These are phyloP conservation scores for Cladobotryum mycophilum DNA, from an alignment of 2,329 filamentous ascomycete genomes.

Conservation along the genomic window DNA sequence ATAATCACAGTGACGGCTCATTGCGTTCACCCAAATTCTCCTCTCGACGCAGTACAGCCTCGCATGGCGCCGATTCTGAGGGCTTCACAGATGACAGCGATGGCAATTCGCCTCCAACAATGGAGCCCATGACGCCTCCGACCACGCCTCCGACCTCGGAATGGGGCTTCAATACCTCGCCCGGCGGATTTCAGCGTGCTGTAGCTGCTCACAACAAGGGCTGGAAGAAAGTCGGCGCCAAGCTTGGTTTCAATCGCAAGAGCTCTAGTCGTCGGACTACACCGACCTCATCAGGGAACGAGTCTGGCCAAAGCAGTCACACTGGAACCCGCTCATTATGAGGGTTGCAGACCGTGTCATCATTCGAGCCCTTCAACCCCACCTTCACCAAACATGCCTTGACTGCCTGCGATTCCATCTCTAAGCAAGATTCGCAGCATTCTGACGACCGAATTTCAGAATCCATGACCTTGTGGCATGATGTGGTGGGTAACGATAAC, in stretches of 20 bases:
- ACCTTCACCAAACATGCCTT: background rate
- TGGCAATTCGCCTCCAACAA: constrained; percentile 47
- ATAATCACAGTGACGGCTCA: constrained; percentile 31
- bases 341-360: constrained; percentile 51
- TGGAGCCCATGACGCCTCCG: constrained; percentile 67
- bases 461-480: too few species aligned
- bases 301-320: constrained; percentile 23
- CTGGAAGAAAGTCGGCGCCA: constrained; percentile 60
- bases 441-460: constrained; percentile 20
- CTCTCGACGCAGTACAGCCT: constrained; percentile 34
- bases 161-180: constrained; percentile 45
- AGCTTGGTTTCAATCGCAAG: constrained; percentile 53
- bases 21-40: constrained; percentile 38
- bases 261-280: constrained; percentile 37
- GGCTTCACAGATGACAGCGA: constrained; percentile 60
- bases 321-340: constrained; percentile 40
- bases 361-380: background rate
- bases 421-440: constrained; percentile 36
- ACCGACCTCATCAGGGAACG: constrained; percentile 37
- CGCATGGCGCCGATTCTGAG: constrained; percentile 43
- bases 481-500: constrained; percentile 12
- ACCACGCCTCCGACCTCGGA: constrained; percentile 63
- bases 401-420: background rate
- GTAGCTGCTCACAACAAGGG: constrained; percentile 50
- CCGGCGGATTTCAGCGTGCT: constrained; percentile 48